Evolutionary conservation across 495 filamentous ascomycete species (phyloP), one percentile per base, ranked within the genome.

Genomic region (Neurospora sp.): DNA sequence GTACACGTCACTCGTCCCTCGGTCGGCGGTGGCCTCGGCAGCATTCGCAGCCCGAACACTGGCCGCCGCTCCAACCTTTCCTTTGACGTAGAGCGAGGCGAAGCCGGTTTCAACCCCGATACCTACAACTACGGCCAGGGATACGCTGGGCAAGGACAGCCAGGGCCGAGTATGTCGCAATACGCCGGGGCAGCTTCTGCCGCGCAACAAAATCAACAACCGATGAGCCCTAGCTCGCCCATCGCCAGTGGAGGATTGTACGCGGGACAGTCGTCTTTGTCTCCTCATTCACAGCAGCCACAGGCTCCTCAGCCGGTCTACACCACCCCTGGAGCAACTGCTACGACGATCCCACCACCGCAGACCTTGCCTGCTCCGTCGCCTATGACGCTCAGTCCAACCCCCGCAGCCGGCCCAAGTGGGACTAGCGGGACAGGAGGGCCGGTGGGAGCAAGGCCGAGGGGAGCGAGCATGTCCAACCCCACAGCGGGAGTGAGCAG

Each of bases 1-100:
- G 73, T 84, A 5, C 83, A 83, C 39, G 77, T 82, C 42, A 82
- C 83, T 9, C 76, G 78, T 20, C 68, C 75, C 31, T 61, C 73
- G 4, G 22, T 59, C 22, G 48, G 48, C 5, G 71, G 71, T 12
- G 75, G 73, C 38, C 39, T 46, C 22, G 73, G 74, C 22, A 69
- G 74, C 46, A 38, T 61, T 73, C 27, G 48, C 39, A 14, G 48
- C 39, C 48, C 65, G 2, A 46, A 65, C 69, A 59, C 22, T 11
- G 48, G 48, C 20, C 48, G 48, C 12, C 10, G 38, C 10, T 68
- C 69, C 70, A 74, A 70, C 31, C 69, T 18, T 16, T 79, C 75
- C 38, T 80, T 79, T 44, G 80, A 81, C 46, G 71, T 81, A 7
- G 79, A 82, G 76, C 46, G 78, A 69, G 70, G 70, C 79, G 48